Evolutionary conservation across 225 moss, liverwort and hornwort species (phyloP).

Genomic region (Neckera pumila): DNA sequence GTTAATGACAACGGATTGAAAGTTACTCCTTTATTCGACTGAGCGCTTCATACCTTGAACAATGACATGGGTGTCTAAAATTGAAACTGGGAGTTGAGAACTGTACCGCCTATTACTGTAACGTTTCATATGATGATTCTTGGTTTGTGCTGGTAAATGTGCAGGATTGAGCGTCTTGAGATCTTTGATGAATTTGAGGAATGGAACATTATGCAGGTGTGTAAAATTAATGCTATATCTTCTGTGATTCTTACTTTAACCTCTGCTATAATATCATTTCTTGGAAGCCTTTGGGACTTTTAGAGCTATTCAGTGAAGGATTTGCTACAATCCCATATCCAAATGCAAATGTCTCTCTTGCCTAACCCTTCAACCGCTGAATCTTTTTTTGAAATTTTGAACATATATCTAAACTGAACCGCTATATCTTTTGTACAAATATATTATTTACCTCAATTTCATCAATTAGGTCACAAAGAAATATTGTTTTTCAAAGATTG

Average conservation of each 20-base stretch:
- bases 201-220: slow-evolving; percentile 99
- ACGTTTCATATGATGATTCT: background rate
- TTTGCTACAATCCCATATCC: background rate
- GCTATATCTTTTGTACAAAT: background rate
- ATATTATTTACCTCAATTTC: background rate
- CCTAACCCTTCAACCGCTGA: background rate
- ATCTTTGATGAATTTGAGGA: slow-evolving; percentile 99
- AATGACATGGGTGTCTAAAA: background rate
- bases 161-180: slow-evolving; percentile 68
- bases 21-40: background rate
- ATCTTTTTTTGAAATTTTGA: too few relatives aligned
- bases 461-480: background rate
- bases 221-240: background rate
- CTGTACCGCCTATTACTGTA: background rate
- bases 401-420: too few relatives aligned
- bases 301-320: background rate
- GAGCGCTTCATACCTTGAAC: background rate
- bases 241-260: background rate
- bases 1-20: background rate
- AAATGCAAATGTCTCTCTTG: background rate
- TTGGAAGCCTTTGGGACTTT: background rate
- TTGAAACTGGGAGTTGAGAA: background rate
- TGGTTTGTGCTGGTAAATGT: background rate
- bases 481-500: background rate
- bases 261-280: background rate